Evolutionary conservation across 2,329 filamentous ascomycete species (phyloP), one percentile per base, ranked within the genome.

Genomic region (Alternaria solani): DNA sequence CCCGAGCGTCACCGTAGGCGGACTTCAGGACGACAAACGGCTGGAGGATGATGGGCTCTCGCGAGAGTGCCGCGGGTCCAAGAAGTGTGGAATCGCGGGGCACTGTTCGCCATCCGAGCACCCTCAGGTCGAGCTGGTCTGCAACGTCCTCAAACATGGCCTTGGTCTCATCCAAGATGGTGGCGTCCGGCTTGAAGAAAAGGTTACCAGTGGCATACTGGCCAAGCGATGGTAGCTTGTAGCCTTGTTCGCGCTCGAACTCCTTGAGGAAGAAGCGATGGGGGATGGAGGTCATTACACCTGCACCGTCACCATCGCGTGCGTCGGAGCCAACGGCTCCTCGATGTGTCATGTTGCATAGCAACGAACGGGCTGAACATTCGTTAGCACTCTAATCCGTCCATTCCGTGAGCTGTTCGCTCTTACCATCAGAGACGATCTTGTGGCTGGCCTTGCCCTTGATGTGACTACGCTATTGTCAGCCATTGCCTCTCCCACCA

Each of bases 271-370:
- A 98, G 85, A 99, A 98, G 81, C 90, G 93, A 85, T 98, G 94
- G 61, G 95, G 95, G 75, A 99, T 97, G 62, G 94, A 97, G 69
- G 94, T 98, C 95, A 99, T 99, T 77, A 98, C 94, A 87, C 95
- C 95, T 74, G 95, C 95, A 80, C 95, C 95, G 79, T 99, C 95
- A 79, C 95, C 95, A 79, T 99, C 95, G 85, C 95, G 91, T 76
- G 93, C 93, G 85, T 99, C 95, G 62, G 95, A 98, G 72, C 95
- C 95, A 73, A 98, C 94, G 66, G 95, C 95, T 85, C 95, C 95
- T 80, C 95, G 91, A 85, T 99, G 95, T 86, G 95, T 98, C 95
- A 99, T 99, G 87, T 99, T 98, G 87, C 95, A 99, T 66, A 99
- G 89, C 64, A 99, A 86, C 81, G 94, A 96, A 69, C 92, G 91